Base-by-base conservation (phyloP, 768 basidiomycete genomes). In the Termitomyces sp. region DNA sequence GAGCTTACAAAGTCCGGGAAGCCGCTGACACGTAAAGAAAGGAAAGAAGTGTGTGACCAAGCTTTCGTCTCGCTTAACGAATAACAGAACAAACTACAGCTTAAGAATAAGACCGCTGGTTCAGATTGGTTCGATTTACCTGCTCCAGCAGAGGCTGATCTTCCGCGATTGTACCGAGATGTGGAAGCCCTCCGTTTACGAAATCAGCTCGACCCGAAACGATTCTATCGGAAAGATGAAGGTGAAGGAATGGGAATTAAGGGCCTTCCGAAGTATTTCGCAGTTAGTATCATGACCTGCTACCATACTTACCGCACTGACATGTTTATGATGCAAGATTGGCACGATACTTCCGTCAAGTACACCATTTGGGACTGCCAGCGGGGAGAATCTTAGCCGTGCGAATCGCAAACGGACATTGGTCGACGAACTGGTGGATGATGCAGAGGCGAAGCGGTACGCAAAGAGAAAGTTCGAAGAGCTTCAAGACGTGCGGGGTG, bases 391-490 rank as follows among this genome's bases (percentile, higher is more conserved):
- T 65, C 81, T 93, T 53, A 76, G 84, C 28, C 77, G 82, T 32
- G 77, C 83, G 5, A 74, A 81, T 57, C 75, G 92, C 56, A 93
- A 94, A 70, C 78, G 91, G 57, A 90, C 87, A 5, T 71, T 94
- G 45, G 88, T 97, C 22, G 92, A 94, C 58, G 93, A 95, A 64
- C 76, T 96, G 35, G 83, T 95, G 49, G 90, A 90, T 62, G 93
- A 95, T 71, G 85, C 90, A 2, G 89, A 93, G 70, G 82, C 90
- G 26, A 84, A 83, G 67, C 78, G 85, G 57, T 94, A 94, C 66
- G 88, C 93, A n/a, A 94, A 94, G 74, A 84, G 81, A 74, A 95
- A 95, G 73, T 94, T 93, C 70, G 81, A 82, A 58, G 88, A 91
- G 51, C 70, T 93, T 45, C 87, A 91, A 70, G 65, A 69, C 5